Evolutionary conservation across 1,284 basidiomycete genomes (phyloP).

Genomic region (Sphagnurus paluster): DNA sequence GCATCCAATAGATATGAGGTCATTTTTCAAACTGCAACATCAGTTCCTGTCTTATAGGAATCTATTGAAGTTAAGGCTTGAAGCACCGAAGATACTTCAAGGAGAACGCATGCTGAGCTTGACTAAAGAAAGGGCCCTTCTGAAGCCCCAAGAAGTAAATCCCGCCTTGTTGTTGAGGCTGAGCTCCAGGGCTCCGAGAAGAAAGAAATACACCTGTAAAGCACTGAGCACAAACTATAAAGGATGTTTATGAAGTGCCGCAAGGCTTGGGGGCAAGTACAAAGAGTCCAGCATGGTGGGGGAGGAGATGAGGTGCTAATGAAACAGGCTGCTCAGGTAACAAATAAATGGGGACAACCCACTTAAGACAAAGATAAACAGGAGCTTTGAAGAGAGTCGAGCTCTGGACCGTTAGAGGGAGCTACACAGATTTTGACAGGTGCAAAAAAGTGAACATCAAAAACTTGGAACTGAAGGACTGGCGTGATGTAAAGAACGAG

Average conservation of each 20-base stretch:
- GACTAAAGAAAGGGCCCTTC: no score
- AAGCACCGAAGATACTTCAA: no score
- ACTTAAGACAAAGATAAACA: constrained; percentile 36
- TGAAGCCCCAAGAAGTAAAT: constrained; percentile 37
- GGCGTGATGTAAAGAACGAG: constrained; percentile 5
- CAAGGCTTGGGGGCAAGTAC: constrained; percentile 46
- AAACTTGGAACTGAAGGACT: constrained; percentile 43
- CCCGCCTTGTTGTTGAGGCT: constrained; percentile 45
- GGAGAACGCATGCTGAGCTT: no score
- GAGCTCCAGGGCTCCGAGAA: constrained; percentile 50
- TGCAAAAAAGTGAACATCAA: constrained; percentile 39
- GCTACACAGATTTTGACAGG: constrained; percentile 47
- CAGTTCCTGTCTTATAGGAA: no score
- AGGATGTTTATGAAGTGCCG: constrained; percentile 41
- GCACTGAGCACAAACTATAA: constrained; percentile 48
- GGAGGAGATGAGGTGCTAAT: constrained; percentile 46
- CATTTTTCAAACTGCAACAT: no score
- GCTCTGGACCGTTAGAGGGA: constrained; percentile 47
- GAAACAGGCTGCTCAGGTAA: constrained; percentile 46
- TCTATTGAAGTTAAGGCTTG: no score
- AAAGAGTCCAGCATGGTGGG: constrained; percentile 48
- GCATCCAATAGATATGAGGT: no score
- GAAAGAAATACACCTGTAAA: constrained; percentile 43
- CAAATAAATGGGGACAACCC: constrained; percentile 47
- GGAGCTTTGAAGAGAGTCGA: constrained; percentile 45